These are phyloP conservation scores for Linum tenue DNA, from an alignment of 345 rosid species.

Conservation along the genomic window DNA sequence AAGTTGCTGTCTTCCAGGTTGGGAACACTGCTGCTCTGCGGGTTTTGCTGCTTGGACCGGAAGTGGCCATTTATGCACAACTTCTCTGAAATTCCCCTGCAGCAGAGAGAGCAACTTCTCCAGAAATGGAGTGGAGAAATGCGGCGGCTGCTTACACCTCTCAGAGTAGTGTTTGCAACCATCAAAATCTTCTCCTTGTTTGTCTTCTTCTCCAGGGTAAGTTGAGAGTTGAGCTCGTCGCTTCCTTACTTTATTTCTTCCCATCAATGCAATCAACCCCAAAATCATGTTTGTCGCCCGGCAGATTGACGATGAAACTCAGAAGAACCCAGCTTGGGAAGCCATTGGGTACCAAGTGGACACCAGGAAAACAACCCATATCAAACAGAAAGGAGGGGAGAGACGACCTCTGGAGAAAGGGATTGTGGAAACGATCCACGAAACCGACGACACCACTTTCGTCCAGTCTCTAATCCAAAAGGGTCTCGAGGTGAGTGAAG, in stretches of 20 bases:
- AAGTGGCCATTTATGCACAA: slow-evolving; percentile 60
- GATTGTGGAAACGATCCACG: slow-evolving; percentile 13
- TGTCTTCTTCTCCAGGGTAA: slow-evolving; percentile 52
- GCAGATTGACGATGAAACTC: slow-evolving; percentile 38
- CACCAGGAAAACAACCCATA: slow-evolving; percentile 12
- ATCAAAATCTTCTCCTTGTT: slow-evolving; percentile 44
- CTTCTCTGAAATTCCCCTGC: slow-evolving; percentile 48
- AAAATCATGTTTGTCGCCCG: not conserved
- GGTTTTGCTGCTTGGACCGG: slow-evolving; percentile 43
- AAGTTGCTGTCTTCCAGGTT: slow-evolving; percentile 48
- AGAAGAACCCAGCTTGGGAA: slow-evolving; percentile 47
- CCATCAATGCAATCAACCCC: not conserved
- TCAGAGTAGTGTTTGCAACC: slow-evolving; percentile 41
- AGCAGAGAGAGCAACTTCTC: slow-evolving; percentile 47
- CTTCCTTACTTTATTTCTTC: not conserved
- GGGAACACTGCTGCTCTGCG: slow-evolving; percentile 65
- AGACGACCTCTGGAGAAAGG: slow-evolving; percentile 15
- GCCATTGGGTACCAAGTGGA: slow-evolving; percentile 56
- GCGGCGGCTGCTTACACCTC: slow-evolving; percentile 20
- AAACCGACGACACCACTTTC: slow-evolving; percentile 28
- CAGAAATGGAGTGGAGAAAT: slow-evolving; percentile 43
- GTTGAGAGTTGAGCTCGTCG: not conserved
- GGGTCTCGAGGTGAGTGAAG: slow-evolving; percentile 43
- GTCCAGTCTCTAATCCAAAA: slow-evolving; percentile 31
- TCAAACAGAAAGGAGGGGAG: slow-evolving; percentile 2